Conservation (phyloP, 1,284 basidiomycete species). For the Pseudozyma thailandica region DNA sequence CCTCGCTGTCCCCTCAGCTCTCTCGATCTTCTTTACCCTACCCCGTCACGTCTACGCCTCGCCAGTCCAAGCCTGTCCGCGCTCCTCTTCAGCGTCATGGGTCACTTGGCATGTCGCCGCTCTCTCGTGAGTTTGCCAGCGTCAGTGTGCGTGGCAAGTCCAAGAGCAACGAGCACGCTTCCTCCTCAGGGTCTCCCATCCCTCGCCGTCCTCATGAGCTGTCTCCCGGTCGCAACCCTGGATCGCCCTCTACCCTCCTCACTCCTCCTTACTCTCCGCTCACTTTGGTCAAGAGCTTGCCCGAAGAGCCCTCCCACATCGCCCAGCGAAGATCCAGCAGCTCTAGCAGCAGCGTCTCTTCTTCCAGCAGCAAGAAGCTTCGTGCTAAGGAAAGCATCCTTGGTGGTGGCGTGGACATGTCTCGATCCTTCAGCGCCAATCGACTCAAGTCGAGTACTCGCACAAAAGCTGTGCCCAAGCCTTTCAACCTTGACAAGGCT, state of each 20-base stretch:
- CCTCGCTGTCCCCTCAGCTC: slow-evolving; percentile 26
- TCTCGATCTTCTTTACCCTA: slow-evolving; percentile 16
- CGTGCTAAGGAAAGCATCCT: slow-evolving; percentile 45
- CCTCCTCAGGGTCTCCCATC: slow-evolving; percentile 29
- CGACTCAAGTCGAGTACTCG: slow-evolving; percentile 38
- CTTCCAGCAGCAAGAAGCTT: slow-evolving; percentile 42
- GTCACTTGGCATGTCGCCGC: slow-evolving; percentile 55
- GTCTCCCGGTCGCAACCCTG: slow-evolving; percentile 17
- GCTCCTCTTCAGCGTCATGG: slow-evolving; percentile 46
- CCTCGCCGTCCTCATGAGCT: slow-evolving; percentile 36
- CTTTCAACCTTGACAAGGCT: slow-evolving; percentile 45
- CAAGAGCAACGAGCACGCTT: slow-evolving; percentile 42
- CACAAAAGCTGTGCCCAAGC: slow-evolving; percentile 47
- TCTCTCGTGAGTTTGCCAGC: slow-evolving; percentile 51
- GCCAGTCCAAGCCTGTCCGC: slow-evolving; percentile 26
- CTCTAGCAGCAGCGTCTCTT: slow-evolving; percentile 45
- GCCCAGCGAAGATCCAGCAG: slow-evolving; percentile 38
- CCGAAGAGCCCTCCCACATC: slow-evolving; percentile 25
- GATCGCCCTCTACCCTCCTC: slow-evolving; percentile 43
- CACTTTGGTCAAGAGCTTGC: slow-evolving; percentile 31
- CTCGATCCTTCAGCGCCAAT: slow-evolving; percentile 49
- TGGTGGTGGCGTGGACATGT: slow-evolving; percentile 39
- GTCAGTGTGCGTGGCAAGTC: slow-evolving; percentile 52
- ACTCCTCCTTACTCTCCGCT: slow-evolving; percentile 57
- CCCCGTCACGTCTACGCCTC: slow-evolving; percentile 25